Evolutionary conservation across 2,329 filamentous ascomycete genomes (phyloP).

Genomic region (Capronia epimyces): DNA sequence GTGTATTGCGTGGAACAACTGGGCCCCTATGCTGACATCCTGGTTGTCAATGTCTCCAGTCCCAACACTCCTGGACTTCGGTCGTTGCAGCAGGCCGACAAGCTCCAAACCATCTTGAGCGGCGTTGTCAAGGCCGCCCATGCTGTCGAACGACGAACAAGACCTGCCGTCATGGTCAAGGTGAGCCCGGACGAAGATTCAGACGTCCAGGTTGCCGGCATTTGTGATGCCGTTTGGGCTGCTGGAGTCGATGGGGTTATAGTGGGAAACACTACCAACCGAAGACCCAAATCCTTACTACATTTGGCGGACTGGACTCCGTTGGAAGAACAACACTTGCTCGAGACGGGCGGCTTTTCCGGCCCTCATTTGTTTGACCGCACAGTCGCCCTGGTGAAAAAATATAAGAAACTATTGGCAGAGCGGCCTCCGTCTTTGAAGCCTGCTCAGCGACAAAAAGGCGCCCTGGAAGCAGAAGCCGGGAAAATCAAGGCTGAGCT

Average conservation of each 20-base stretch:
- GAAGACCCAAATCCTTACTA: conserved; percentile 65
- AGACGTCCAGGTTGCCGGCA: conserved; percentile 75
- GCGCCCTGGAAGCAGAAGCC: conserved; percentile 17
- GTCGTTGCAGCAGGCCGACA: conserved; percentile 76
- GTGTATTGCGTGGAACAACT: conserved; percentile 81
- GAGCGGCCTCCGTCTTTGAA: conserved; percentile 26
- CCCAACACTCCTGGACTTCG: conserved; percentile 92
- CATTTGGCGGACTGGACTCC: conserved; percentile 58
- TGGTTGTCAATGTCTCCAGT: conserved; percentile 97
- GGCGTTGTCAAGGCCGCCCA: conserved; percentile 77
- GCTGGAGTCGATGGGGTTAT: conserved; percentile 93
- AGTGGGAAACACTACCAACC: conserved; percentile 93
- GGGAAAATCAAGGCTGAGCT: conserved; percentile 17
- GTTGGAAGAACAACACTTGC: conserved; percentile 62
- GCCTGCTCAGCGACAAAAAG: conserved; percentile 1
- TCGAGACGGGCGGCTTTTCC: conserved; percentile 81
- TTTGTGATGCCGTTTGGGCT: conserved; percentile 75
- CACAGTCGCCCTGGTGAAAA: conserved; percentile 70
- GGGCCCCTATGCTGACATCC: conserved; percentile 82
- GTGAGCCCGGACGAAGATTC: conserved; percentile 93
- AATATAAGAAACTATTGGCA: conserved; percentile 68
- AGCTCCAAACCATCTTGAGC: conserved; percentile 70
- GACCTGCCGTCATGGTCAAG: conserved; percentile 91
- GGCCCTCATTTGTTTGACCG: conserved; percentile 82
- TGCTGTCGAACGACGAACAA: conserved; percentile 61